These are phyloP conservation scores for Nemania sp. DNA, from an alignment of 2,329 filamentous ascomycete species.

Conservation along the genomic window DNA sequence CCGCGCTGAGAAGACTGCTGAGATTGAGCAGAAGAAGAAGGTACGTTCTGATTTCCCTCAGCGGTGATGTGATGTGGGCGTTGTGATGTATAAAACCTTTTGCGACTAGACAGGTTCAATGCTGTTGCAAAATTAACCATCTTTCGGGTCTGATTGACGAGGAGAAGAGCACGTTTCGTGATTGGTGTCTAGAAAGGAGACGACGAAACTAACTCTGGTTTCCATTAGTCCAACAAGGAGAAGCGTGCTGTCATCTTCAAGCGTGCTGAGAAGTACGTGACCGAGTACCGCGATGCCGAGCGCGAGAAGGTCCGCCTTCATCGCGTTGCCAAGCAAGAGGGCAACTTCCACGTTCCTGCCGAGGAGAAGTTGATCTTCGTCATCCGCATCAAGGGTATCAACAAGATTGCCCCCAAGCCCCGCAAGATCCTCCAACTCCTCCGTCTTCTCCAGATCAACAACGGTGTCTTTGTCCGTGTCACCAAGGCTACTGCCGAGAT, in stretches of 20 bases:
- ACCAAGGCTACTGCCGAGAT: slow-evolving; percentile 98
- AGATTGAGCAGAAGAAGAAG: slow-evolving; percentile 85
- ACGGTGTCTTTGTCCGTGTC: slow-evolving; percentile 95
- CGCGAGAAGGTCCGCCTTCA: slow-evolving; percentile 95
- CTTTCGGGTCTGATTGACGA: slow-evolving; percentile 93
- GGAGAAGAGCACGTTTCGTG: slow-evolving; percentile 15
- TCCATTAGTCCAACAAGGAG: slow-evolving; percentile 99
- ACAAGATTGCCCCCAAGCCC: slow-evolving; percentile 99
- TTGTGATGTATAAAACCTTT: slow-evolving; percentile 85
- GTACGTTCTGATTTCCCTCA: slow-evolving; percentile 58
- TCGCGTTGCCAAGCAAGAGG: slow-evolving; percentile 87
- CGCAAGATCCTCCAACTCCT: slow-evolving; percentile 99
- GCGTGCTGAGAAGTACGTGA: slow-evolving; percentile 99
- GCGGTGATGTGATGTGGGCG: slow-evolving; percentile 27
- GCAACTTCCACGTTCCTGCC: slow-evolving; percentile 90
- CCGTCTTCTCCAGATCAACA: slow-evolving; percentile 99
- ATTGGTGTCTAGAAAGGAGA: background rate
- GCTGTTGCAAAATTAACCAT: slow-evolving; percentile 98
- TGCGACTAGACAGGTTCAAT: slow-evolving; percentile 97
- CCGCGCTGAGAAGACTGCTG: slow-evolving; percentile 81
- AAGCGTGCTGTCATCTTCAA: slow-evolving; percentile 99
- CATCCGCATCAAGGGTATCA: slow-evolving; percentile 99
- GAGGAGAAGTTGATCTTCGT: slow-evolving; percentile 98
- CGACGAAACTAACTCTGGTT: too few species aligned
- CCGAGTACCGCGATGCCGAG: slow-evolving; percentile 98